Percentiles rank a stretch among this genome's conserved stretches.
Evolutionary conservation across 495 filamentous ascomycete genomes (phyloP).

Genomic region (Cladorrhinum samala): DNA sequence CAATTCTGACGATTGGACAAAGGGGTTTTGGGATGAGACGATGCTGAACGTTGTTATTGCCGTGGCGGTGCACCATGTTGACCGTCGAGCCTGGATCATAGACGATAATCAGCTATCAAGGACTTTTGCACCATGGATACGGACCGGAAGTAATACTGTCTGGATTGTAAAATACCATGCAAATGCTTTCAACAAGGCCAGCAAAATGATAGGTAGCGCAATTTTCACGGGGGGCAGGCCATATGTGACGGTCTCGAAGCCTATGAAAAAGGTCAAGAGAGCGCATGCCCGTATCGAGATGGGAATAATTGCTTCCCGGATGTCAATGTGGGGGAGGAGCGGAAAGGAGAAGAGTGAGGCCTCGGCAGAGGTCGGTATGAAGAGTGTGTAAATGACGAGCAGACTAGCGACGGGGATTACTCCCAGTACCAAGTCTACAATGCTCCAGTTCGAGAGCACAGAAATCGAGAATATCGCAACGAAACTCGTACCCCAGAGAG

Average conservation of each 20-base stretch:
- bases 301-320: neutral
- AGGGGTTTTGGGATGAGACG: constrained; percentile 18
- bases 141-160: constrained; percentile 15
- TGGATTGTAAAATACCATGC: constrained; percentile 25
- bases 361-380: neutral
- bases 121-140: neutral
- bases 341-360: neutral
- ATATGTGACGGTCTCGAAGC: neutral
- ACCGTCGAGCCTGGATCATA: neutral
- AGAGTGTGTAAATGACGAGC: neutral
- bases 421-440: neutral
- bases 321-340: neutral
- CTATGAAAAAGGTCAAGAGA: neutral
- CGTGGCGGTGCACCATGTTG: constrained; percentile 20
- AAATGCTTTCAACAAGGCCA: constrained; percentile 20
- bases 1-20: constrained; percentile 13
- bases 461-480: neutral
- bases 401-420: neutral
- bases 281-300: neutral
- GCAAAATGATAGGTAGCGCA: neutral
- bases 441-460: neutral
- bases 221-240: neutral
- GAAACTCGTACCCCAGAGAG: neutral
- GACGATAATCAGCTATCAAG: neutral
- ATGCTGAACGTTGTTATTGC: constrained; percentile 22